Conservation (phyloP, 345 rosid species). For the Mallotus nudiflorus region DNA sequence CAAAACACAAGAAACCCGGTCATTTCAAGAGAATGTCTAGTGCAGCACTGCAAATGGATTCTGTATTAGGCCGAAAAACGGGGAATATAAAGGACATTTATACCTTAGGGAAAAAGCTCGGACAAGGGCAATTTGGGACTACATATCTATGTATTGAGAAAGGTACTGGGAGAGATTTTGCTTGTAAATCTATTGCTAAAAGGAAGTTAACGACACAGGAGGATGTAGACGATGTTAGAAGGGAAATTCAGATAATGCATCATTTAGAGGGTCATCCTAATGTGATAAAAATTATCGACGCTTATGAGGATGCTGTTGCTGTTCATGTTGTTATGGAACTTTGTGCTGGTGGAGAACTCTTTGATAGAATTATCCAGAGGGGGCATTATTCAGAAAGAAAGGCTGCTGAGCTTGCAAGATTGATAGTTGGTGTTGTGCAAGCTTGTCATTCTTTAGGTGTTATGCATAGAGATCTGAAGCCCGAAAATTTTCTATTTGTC, state of each 20-base stretch:
- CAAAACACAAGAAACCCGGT: constrained; percentile 46
- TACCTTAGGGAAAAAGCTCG: constrained; percentile 82
- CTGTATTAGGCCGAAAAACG: constrained; percentile 79
- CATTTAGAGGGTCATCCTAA: constrained; percentile 88
- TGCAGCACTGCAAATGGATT: constrained; percentile 59
- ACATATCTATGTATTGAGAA: constrained; percentile 81
- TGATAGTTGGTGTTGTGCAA: constrained; percentile 80
- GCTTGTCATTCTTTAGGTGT: constrained; percentile 96
- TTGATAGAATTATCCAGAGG: constrained; percentile 85
- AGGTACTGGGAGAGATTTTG: constrained; percentile 58
- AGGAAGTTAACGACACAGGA: constrained; percentile 65
- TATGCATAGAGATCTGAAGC: constrained; percentile 96
- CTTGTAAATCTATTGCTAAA: constrained; percentile 87
- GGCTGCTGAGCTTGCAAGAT: constrained; percentile 83
- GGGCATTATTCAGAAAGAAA: constrained; percentile 85
- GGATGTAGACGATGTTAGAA: constrained; percentile 89
- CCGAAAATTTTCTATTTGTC: constrained; percentile 89
- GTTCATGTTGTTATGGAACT: constrained; percentile 93
- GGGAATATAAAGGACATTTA: constrained; percentile 75
- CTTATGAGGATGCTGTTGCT: constrained; percentile 88
- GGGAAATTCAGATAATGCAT: constrained; percentile 98
- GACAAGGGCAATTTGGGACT: constrained; percentile 97
- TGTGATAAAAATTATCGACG: constrained; percentile 77
- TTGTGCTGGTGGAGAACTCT: constrained; percentile 92
- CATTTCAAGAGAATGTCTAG: constrained; percentile 64